Percentiles rank a stretch among this genome's conserved stretches.
These are phyloP conservation scores for Hylodesmum podocarpum DNA, from an alignment of 306 rosid species.

Conservation along the genomic window DNA sequence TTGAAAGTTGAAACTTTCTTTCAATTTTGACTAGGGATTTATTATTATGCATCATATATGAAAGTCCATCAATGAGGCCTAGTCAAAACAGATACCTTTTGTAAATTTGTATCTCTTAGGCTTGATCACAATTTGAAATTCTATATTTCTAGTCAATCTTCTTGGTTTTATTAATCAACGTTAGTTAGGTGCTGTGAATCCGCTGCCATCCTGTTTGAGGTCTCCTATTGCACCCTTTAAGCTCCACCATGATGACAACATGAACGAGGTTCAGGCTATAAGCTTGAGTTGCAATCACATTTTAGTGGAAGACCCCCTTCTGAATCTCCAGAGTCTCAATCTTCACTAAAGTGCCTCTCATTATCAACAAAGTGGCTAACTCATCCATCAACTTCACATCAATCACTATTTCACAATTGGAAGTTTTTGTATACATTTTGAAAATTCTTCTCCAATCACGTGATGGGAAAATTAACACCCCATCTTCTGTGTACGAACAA, in stretches of 20 bases:
- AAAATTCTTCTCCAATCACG: background rate
- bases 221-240: slow-evolving; percentile 26
- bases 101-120: no score
- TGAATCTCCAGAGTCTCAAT: no score
- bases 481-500: background rate
- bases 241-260: slow-evolving; percentile 20
- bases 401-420: slow-evolving; percentile 1
- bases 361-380: background rate
- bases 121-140: no score
- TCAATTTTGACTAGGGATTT: no score
- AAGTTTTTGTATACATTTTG: background rate
- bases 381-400: background rate
- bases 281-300: background rate
- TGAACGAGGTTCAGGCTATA: background rate
- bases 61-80: no score
- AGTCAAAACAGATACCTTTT: no score
- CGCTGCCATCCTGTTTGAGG: slow-evolving; percentile 63
- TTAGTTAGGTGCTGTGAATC: slow-evolving; percentile 43
- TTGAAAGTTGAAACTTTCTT: no score
- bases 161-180: no score
- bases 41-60: no score
- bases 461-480: background rate
- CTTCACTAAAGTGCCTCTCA: background rate
- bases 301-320: no score
- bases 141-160: no score